Conservation (phyloP, 768 basidiomycete genomes). For the Boletus vermiculosoides region DNA sequence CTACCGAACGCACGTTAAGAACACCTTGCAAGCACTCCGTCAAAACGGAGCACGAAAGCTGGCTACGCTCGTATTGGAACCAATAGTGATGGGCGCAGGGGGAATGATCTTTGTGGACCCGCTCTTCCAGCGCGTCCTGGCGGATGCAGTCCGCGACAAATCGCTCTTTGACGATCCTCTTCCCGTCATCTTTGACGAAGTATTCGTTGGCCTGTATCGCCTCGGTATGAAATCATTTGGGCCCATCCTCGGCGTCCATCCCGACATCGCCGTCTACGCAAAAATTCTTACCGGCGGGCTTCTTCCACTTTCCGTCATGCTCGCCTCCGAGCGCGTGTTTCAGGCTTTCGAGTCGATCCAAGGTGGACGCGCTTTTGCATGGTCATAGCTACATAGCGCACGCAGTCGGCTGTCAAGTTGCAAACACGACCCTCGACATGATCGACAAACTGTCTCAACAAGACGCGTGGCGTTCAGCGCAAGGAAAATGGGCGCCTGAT, state of each 20-base stretch:
- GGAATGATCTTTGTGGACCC: constrained; percentile 99
- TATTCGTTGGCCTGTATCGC: constrained; percentile 91
- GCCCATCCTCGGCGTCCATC: constrained; percentile 65
- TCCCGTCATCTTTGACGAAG: constrained; percentile 94
- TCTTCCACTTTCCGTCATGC: constrained; percentile 80
- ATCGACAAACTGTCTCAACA: constrained; percentile 49
- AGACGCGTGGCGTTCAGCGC: constrained; percentile 60
- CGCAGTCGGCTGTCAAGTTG: constrained; percentile 89
- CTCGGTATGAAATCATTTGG: constrained; percentile 68
- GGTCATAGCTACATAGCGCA: constrained; percentile 97
- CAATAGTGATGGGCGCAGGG: constrained; percentile 90
- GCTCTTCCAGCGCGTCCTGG: constrained; percentile 85
- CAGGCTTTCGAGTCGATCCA: constrained; percentile 72
- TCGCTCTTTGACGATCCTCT: constrained; percentile 49
- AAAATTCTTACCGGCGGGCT: constrained; percentile 94
- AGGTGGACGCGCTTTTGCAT: constrained; percentile 85
- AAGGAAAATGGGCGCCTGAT: constrained; percentile 50
- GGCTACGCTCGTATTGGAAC: constrained; percentile 85
- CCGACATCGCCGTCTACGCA: constrained; percentile 90
- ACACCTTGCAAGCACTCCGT: constrained; percentile 49
- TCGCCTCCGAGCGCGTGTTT: constrained; percentile 81
- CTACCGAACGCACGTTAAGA: constrained; percentile 60
- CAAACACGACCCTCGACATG: constrained; percentile 71
- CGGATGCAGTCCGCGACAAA: constrained; percentile 71
- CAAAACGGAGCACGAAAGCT: constrained; percentile 42